A percentile compares a stretch with the other conserved stretches of the same genome.
Evolutionary conservation across 2,329 filamentous ascomycete species (phyloP).

Genomic region (Pestalotiopsis sp.): DNA sequence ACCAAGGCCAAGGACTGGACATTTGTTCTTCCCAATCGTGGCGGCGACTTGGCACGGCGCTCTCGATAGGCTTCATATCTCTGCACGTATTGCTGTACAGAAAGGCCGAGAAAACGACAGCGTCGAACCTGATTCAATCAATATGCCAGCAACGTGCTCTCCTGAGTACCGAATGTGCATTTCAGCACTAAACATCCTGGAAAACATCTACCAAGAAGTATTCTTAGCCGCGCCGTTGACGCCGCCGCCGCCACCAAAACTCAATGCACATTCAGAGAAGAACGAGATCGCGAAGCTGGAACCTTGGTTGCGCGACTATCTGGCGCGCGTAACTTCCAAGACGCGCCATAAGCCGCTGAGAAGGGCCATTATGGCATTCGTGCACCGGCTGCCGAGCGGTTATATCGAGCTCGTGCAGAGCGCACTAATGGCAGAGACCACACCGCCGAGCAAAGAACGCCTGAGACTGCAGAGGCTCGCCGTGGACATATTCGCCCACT

Average conservation of each 20-base stretch:
- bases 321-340: background rate
- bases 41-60: background rate
- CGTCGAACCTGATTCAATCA: too few species aligned
- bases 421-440: background rate
- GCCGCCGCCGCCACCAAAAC: background rate
- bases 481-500: slow-evolving; percentile 3
- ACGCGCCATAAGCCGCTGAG: background rate
- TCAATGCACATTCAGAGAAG: background rate
- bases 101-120: background rate
- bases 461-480: background rate
- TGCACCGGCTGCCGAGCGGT: background rate
- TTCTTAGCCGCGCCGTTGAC: background rate
- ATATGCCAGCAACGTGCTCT: too few species aligned
- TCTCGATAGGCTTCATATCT: background rate
- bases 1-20: background rate
- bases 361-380: background rate
- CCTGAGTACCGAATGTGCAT: background rate
- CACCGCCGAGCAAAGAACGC: background rate
- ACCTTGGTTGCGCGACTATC: background rate
- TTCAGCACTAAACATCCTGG: background rate
- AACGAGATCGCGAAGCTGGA: background rate
- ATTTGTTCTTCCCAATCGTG: background rate
- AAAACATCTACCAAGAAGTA: background rate
- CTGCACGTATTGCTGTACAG: background rate
- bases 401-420: background rate